A percentile compares a stretch with the other conserved stretches of the same genome.
These are phyloP conservation scores for Amniculicola lignicola DNA, from an alignment of 495 filamentous ascomycete genomes.

Conservation along the genomic window DNA sequence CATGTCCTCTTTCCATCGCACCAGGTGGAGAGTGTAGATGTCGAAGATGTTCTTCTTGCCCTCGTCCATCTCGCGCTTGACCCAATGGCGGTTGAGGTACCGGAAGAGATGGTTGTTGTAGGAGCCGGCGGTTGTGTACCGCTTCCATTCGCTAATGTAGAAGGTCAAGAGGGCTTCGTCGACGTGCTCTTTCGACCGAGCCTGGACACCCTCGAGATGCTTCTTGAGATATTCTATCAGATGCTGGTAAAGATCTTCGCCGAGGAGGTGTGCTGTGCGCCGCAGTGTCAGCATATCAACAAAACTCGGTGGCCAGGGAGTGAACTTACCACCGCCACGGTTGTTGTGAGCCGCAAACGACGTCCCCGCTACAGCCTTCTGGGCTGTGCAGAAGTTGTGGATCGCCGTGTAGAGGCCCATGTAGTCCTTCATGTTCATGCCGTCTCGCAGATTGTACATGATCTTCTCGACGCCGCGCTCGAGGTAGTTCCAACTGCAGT, in stretches of 20 bases:
- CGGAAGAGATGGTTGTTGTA: constrained; percentile 96
- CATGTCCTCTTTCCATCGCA: constrained; percentile 89
- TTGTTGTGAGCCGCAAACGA: constrained; percentile 12
- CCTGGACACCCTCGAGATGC: constrained; percentile 66
- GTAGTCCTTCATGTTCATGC: constrained; percentile 90
- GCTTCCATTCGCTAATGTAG: constrained; percentile 94
- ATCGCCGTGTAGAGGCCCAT: constrained; percentile 98
- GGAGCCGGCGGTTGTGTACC: constrained; percentile 91
- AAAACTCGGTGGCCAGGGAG: too few relatives aligned
- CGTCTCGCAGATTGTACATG: constrained; percentile 85
- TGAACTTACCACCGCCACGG: constrained; percentile 41
- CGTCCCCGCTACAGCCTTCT: constrained; percentile 66
- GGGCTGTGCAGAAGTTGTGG: constrained; percentile 98
- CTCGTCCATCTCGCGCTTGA: constrained; percentile 97
- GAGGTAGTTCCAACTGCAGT: constrained; percentile 76
- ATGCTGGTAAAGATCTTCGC: constrained; percentile 93
- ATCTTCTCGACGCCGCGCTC: constrained; percentile 84
- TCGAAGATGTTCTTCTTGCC: constrained; percentile 98
- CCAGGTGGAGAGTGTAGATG: constrained; percentile 93
- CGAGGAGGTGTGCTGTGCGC: constrained; percentile 92
- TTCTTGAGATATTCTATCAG: constrained; percentile 76
- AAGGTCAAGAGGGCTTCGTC: constrained; percentile 91
- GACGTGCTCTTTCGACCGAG: constrained; percentile 67
- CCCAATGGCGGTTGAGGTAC: constrained; percentile 98
- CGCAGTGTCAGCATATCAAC: too few relatives aligned